Evolutionary conservation across 2,329 filamentous ascomycete species (phyloP), one percentile per base, ranked within the genome.

Genomic region (Alternaria brassicae): DNA sequence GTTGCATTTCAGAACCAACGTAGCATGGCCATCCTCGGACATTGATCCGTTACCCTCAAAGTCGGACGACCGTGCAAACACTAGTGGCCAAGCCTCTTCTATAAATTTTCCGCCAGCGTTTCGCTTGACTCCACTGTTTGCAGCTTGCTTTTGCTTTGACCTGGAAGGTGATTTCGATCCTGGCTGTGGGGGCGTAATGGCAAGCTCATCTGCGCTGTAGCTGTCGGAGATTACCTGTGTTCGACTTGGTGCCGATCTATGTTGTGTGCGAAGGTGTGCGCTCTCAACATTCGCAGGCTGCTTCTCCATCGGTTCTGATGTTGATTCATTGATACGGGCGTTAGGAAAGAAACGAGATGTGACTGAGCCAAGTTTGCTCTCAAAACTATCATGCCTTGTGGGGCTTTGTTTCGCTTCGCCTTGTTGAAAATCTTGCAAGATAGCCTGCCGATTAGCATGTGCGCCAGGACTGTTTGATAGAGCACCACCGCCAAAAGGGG

Each of bases 261-360:
- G 69, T 2, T 27, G 56, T 13, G 59, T 58, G n/a, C 63, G 67
- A 13, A 71, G 53, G 25, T 65, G 39, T 3, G 37, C 32, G 32
- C 32, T 48, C 10, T 45, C 36, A 28, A n/a, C 6, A 34, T 15
- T 36, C 8, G 6, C 17, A 23, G 34, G 10, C 15, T 10, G 37
- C 23, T 3, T 23, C 8, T 39, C n/a, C 37, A 8, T 28, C 39
- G 12, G 21, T 7, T 59, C 61, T 23, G 52, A 42, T 3, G 61
- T 70, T 10, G 64, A 72, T 25, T 71, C 65, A 23, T 71, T 72
- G 54, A 73, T 68, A 28, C 61, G 63, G 45, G 68, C 63, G 9
- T 63, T 59, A n/a, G 54, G 50, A 21, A 71, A 68, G 32, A 65
- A 53, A 9, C 13, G 36, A 21, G 68, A 67, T 15, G 50, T 64